A percentile compares a stretch with the other conserved stretches of the same genome.
phyloP scores from a whole-genome alignment of 2,329 filamentous ascomycete species.

The Cladophialophora bantiana region DNA sequence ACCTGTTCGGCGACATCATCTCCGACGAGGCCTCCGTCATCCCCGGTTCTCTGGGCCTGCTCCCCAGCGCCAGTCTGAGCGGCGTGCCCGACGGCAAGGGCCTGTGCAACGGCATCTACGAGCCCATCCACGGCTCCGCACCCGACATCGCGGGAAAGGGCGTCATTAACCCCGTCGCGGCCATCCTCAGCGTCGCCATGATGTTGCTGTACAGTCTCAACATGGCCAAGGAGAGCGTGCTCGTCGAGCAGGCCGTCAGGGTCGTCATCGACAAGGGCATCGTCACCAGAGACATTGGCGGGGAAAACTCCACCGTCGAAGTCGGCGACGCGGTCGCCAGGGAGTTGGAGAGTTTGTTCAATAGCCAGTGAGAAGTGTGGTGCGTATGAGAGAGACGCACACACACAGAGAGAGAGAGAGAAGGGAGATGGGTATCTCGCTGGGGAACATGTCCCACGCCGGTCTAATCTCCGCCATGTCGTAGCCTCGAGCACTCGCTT shows the following conservation, averaged over 20 bases:
- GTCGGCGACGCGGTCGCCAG: slow-evolving; percentile 83
- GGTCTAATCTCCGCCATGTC: not conserved
- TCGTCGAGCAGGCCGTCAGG: slow-evolving; percentile 81
- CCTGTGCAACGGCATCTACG: slow-evolving; percentile 85
- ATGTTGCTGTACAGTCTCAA: slow-evolving; percentile 92
- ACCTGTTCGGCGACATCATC: slow-evolving; percentile 95
- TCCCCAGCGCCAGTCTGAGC: slow-evolving; percentile 86
- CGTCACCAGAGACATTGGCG: slow-evolving; percentile 84
- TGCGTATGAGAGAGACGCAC: no score
- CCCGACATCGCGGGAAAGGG: slow-evolving; percentile 92
- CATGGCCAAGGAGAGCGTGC: slow-evolving; percentile 75
- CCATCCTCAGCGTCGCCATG: slow-evolving; percentile 92
- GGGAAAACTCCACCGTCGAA: slow-evolving; percentile 73
- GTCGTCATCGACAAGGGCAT: slow-evolving; percentile 79
- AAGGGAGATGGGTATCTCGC: not conserved
- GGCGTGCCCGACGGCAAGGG: slow-evolving; percentile 77
- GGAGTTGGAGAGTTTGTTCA: slow-evolving; percentile 74
- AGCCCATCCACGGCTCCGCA: slow-evolving; percentile 94
- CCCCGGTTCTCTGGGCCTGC: slow-evolving; percentile 83
- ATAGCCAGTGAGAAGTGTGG: slow-evolving; percentile 41
- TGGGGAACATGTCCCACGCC: not conserved
- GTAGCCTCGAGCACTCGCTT: not conserved
- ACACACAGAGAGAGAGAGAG: not conserved
- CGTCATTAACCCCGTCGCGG: slow-evolving; percentile 90
- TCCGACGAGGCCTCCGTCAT: slow-evolving; percentile 95